Evolutionary conservation across 371 early-diverging fungal genomes (phyloP).

Genomic region (Mucor lusitanicus): DNA sequence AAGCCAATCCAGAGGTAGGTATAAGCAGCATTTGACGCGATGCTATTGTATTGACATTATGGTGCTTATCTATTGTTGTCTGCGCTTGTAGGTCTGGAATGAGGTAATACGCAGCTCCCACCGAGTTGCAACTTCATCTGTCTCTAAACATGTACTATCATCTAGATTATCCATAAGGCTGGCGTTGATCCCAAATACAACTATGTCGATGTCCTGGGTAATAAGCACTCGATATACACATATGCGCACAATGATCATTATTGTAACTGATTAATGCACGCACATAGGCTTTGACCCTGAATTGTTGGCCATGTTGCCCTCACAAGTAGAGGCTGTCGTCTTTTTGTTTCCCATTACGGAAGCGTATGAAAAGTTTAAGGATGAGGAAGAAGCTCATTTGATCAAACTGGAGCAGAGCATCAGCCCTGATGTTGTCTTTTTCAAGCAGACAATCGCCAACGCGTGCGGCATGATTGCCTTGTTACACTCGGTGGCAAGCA

Average conservation of each 20-base stretch:
- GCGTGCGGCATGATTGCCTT: conserved; percentile 92
- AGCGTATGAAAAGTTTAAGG: conserved; percentile 59
- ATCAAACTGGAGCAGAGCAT: conserved; percentile 53
- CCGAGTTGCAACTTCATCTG: neutral
- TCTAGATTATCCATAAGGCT: conserved; percentile 56
- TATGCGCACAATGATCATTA: neutral
- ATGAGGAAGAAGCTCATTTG: conserved; percentile 56
- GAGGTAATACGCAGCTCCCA: conserved; percentile 38
- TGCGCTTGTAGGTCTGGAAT: conserved; percentile 58
- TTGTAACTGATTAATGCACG: neutral
- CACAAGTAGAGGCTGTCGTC: conserved; percentile 79
- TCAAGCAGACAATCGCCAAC: conserved; percentile 88
- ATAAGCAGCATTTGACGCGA: neutral
- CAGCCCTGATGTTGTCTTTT: conserved; percentile 70
- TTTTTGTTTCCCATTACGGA: conserved; percentile 73
- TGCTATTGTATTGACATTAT: neutral
- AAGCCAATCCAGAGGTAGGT: conserved; percentile 84
- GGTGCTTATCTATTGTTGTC: no score
- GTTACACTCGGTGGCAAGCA: conserved; percentile 74
- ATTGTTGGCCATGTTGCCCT: conserved; percentile 76
- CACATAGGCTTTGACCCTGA: conserved; percentile 79
- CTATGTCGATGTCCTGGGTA: conserved; percentile 71
- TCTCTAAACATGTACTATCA: neutral
- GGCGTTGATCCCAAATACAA: conserved; percentile 54
- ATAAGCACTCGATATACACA: neutral